Conservation (phyloP, 441 rosid genomes). For the Biscutella auriculata region DNA sequence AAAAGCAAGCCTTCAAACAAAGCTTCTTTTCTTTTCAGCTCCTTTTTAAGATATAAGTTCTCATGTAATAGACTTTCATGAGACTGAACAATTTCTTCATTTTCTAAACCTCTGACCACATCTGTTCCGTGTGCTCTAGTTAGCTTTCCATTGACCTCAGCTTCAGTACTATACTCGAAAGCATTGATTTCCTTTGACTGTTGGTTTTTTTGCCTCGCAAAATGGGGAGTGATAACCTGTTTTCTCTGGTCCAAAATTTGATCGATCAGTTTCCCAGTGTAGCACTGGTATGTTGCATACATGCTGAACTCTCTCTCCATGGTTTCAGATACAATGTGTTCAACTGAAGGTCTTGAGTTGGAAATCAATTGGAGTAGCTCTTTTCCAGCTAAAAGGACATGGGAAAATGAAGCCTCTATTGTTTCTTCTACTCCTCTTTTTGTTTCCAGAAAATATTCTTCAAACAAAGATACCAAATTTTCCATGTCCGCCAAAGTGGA, state of each 20-base stretch:
- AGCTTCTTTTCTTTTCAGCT: slow-evolving; percentile 69
- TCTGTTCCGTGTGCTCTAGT: background rate
- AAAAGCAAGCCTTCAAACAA: slow-evolving; percentile 79
- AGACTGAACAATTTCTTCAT: slow-evolving; percentile 20
- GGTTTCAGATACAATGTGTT: slow-evolving; percentile 38
- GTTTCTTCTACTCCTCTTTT: slow-evolving; percentile 50
- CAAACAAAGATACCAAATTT: slow-evolving; percentile 47
- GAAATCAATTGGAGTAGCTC: slow-evolving; percentile 30
- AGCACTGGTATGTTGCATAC: slow-evolving; percentile 41
- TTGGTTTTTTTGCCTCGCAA: slow-evolving; percentile 7
- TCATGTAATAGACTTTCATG: slow-evolving; percentile 30
- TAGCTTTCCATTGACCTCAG: slow-evolving; percentile 10
- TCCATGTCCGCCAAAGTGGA: slow-evolving; percentile 32
- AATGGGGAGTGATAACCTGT: slow-evolving; percentile 2
- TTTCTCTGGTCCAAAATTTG: slow-evolving; percentile 25
- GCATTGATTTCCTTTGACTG: slow-evolving; percentile 14
- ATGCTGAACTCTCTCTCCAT: slow-evolving; percentile 48
- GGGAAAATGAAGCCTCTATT: slow-evolving; percentile 34
- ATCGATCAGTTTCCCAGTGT: slow-evolving; percentile 28
- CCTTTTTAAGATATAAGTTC: slow-evolving; percentile 52
- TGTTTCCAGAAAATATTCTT: slow-evolving; percentile 44
- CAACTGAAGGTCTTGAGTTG: slow-evolving; percentile 41
- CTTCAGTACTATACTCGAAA: slow-evolving; percentile 13
- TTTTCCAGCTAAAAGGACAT: slow-evolving; percentile 34
- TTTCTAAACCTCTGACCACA: slow-evolving; percentile 22